Evolutionary conservation across 768 basidiomycete species (phyloP).

Genomic region (Termitomyces sp.): DNA sequence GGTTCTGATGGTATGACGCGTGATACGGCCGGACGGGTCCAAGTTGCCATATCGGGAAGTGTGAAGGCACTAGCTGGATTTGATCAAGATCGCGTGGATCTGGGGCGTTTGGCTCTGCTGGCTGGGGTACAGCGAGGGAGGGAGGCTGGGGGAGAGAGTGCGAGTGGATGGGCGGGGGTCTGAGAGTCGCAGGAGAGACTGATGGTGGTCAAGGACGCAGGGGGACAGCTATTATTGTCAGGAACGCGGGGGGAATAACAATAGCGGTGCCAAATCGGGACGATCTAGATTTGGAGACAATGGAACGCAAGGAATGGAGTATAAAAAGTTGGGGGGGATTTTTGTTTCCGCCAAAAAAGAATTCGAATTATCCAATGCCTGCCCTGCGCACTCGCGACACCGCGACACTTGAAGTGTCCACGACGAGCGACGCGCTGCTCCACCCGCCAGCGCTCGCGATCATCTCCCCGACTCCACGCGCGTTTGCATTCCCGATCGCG

Average conservation of each 20-base stretch:
- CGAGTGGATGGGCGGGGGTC: background rate
- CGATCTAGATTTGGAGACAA: too few relatives aligned
- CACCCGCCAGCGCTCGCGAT: constrained; percentile 51
- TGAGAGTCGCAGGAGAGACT: background rate
- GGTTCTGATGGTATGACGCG: too few relatives aligned
- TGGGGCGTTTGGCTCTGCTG: too few relatives aligned
- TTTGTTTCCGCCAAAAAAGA: constrained; percentile 37
- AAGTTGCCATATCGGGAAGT: too few relatives aligned
- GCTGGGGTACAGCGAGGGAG: too few relatives aligned
- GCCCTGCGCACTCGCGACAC: constrained; percentile 76
- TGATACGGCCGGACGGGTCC: too few relatives aligned
- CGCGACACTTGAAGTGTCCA: constrained; percentile 69
- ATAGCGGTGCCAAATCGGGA: background rate
- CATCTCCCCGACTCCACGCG: constrained; percentile 67
- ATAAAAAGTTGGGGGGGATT: constrained; percentile 33
- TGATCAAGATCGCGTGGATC: too few relatives aligned
- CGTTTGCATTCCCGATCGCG: constrained; percentile 60
- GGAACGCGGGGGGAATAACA: background rate
- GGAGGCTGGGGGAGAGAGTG: too few relatives aligned
- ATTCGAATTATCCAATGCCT: constrained; percentile 54
- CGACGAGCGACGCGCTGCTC: constrained; percentile 11
- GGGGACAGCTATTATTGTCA: background rate
- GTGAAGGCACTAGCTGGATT: too few relatives aligned
- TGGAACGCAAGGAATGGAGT: background rate
- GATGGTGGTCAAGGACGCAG: too few relatives aligned